Base-by-base conservation (phyloP, 805 yeast genomes). In the Saturnispora serradocipensis region DNA sequence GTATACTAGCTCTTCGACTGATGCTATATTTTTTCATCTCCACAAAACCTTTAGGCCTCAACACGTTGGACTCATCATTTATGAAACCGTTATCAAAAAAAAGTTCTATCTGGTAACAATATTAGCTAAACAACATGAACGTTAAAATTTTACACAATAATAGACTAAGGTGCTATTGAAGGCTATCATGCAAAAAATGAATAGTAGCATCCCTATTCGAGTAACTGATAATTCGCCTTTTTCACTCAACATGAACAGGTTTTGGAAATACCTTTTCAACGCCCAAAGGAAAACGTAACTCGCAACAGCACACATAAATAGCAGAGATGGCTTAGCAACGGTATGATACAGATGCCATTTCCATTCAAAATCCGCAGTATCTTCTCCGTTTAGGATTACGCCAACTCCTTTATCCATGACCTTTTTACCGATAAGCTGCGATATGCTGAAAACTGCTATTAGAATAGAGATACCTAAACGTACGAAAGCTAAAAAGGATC, bases 401-500 rank as follows among this genome's bases (percentile, higher is more conserved):
- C 9, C 25, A 8, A 49, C 36, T 4, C 46, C 51, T 6, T 25
- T 25, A 6, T 34, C 45, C 2, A 49, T 35, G 18, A 49, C 16
- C 25, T 42, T 18, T 49, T 49, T 30, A n/a, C 47, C 47, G 9
- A 43, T 22, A n/a, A 49, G 36, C 43, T 53, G 53, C 11, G 45
- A 20, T 24, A 50, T 54, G 10, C 35, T 36, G 20, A 50, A 50
- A 6, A 45, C n/a, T 13, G 39, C 34, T 7, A 45, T 30, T 9
- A 45, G 15, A 8, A 50, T 11, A 10, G 49, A n/a, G 9, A 45
- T 43, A 5, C 52, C 52, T 13, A 40, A 16, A 36, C 86, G 67
- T 13, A 77, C 57, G 76, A 83, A 81, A 0, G 86, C 84, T 15
- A 81, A 62, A 43, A 74, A 73, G 1, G 86, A 80, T 54, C 86